Evolutionary conservation across 1,284 basidiomycete species (phyloP).

Genomic region (Xerocomus cyaneibrunnescens): DNA sequence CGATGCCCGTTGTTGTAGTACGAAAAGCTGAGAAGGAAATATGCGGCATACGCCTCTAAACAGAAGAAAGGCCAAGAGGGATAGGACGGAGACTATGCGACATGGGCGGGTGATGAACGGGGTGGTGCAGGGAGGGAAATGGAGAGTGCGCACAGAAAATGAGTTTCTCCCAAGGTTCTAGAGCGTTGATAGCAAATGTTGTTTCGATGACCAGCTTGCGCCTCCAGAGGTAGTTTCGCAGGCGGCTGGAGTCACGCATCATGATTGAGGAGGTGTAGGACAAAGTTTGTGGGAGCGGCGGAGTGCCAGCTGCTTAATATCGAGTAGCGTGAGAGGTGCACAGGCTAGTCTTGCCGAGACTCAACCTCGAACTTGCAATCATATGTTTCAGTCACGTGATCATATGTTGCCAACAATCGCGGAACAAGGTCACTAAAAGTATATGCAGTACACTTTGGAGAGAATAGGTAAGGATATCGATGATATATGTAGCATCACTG

Average conservation of each 20-base stretch:
- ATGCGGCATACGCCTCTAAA: slow-evolving; percentile 31
- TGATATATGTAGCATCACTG: slow-evolving; percentile 18
- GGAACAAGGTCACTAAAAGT: neutral
- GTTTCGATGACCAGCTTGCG: slow-evolving; percentile 50
- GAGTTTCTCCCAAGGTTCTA: slow-evolving; percentile 63
- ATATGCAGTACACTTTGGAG: slow-evolving; percentile 17
- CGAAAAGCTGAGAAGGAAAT: slow-evolving; percentile 30
- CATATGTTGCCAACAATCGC: neutral
- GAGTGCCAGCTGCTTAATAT: neutral
- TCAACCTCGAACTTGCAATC: neutral
- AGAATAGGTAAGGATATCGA: slow-evolving; percentile 21
- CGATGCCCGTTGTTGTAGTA: slow-evolving; percentile 30
- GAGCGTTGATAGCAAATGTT: slow-evolving; percentile 51
- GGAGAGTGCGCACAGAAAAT: slow-evolving; percentile 45
- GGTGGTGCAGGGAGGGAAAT: neutral
- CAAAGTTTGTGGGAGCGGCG: neutral
- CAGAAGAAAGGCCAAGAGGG: slow-evolving; percentile 29
- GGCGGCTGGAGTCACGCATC: slow-evolving; percentile 20
- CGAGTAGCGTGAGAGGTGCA: slow-evolving; percentile 13
- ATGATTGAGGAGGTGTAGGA: slow-evolving; percentile 2
- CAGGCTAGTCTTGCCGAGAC: neutral
- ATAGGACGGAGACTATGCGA: slow-evolving; percentile 28
- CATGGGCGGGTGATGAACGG: neutral
- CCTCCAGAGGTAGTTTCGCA: slow-evolving; percentile 45
- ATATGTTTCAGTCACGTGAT: slow-evolving; percentile 13